A percentile compares a stretch with the other conserved stretches of the same genome.
These are phyloP conservation scores for Cyberlindnera meyerae DNA, from an alignment of 805 yeast genomes.

Conservation along the genomic window DNA sequence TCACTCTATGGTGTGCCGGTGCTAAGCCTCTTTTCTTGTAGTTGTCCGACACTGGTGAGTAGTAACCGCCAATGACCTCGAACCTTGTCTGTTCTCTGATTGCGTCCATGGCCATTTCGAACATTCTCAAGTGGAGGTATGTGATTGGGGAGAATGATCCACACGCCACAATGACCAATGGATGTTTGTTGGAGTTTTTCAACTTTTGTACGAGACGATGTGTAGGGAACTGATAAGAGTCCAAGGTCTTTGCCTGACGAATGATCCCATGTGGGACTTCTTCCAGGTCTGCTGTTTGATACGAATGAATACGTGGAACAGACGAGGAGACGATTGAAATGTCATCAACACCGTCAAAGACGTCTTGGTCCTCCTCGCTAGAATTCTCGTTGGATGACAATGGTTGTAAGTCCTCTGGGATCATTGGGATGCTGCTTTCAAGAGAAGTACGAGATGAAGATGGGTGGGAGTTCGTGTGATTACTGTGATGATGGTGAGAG, in stretches of 20 bases:
- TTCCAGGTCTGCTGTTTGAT: constrained; percentile 87
- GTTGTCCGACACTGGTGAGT: constrained; percentile 90
- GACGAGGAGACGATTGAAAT: constrained; percentile 19
- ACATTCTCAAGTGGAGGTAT: constrained; percentile 91
- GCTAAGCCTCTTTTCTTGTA: constrained; percentile 93
- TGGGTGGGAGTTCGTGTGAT: background rate
- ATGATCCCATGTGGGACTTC: constrained; percentile 94
- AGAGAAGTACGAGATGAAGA: constrained; percentile 16
- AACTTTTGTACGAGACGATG: constrained; percentile 74
- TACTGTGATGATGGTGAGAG: constrained; percentile 5
- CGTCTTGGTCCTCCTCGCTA: constrained; percentile 29
- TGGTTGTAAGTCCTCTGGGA: constrained; percentile 55
- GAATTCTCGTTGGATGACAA: constrained; percentile 39
- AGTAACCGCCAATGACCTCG: constrained; percentile 95
- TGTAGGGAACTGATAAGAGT: constrained; percentile 75
- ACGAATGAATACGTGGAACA: constrained; percentile 31
- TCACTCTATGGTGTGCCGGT: constrained; percentile 79
- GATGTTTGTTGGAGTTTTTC: constrained; percentile 72
- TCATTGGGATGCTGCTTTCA: constrained; percentile 42
- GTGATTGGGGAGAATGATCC: constrained; percentile 97
- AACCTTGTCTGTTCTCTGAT: constrained; percentile 87
- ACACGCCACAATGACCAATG: constrained; percentile 93
- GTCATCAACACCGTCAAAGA: constrained; percentile 12
- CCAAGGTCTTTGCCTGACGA: constrained; percentile 73
- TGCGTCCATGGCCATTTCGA: constrained; percentile 96